phyloP scores from a whole-genome alignment of 2,329 filamentous ascomycete genomes.

The Dothideomycetidae sp. region DNA sequence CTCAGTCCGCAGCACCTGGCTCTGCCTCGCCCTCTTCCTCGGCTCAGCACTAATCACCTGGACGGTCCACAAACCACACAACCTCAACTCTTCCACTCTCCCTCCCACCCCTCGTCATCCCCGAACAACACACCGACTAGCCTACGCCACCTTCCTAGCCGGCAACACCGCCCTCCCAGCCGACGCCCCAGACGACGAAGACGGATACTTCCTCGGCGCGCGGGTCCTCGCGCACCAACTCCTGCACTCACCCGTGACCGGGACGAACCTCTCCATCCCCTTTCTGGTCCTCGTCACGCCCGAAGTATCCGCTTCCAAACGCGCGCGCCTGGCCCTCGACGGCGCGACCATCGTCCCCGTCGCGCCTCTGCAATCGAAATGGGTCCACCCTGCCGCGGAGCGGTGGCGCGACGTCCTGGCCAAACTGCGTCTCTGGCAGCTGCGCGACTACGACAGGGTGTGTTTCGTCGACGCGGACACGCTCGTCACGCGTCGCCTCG shows the following conservation, averaged over 20 bases:
- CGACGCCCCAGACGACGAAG: slow-evolving; percentile 15
- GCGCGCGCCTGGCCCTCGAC: slow-evolving; percentile 19
- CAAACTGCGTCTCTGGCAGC: slow-evolving; percentile 24
- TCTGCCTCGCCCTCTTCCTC: slow-evolving; percentile 23
- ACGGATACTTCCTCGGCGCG: slow-evolving; percentile 24
- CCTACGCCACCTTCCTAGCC: slow-evolving; percentile 27
- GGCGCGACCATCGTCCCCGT: slow-evolving; percentile 25
- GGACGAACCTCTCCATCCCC: slow-evolving; percentile 24
- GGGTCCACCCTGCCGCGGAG: slow-evolving; percentile 17
- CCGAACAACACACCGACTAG: slow-evolving; percentile 15
- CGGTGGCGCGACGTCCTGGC: slow-evolving; percentile 25
- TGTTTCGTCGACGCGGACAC: slow-evolving; percentile 24
- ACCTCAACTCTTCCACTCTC: too few relatives aligned
- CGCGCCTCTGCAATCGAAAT: slow-evolving; percentile 20
- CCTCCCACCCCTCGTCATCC: slow-evolving; percentile 6
- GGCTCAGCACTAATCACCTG: slow-evolving; percentile 22
- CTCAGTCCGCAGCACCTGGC: slow-evolving; percentile 17
- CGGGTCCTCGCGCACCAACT: slow-evolving; percentile 26
- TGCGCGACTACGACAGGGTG: slow-evolving; percentile 22
- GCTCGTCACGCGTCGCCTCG: slow-evolving; percentile 18
- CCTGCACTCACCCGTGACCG: slow-evolving; percentile 22
- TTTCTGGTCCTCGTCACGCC: slow-evolving; percentile 26
- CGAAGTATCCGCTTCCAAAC: slow-evolving; percentile 23
- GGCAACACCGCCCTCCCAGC: slow-evolving; percentile 14
- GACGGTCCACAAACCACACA: slow-evolving; percentile 7